Conservation (phyloP, 306 rosid genomes). For the Dryas drummondii region DNA sequence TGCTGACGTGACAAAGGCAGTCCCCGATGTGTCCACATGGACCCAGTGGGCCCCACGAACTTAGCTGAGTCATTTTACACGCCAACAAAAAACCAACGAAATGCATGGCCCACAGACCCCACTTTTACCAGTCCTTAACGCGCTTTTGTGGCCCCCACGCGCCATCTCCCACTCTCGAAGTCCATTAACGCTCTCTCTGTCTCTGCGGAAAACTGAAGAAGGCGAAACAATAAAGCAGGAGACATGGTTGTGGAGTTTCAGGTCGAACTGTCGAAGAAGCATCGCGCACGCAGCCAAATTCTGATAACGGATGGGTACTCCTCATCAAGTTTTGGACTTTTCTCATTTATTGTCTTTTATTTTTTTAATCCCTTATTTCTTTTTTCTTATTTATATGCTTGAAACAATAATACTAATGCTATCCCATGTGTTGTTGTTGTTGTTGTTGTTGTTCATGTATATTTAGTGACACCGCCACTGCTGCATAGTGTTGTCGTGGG, state of each 20-base stretch:
- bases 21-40: not conserved
- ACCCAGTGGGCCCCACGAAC: not conserved
- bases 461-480: constrained; percentile 2
- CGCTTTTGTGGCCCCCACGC: constrained; percentile 52
- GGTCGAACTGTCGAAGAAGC: constrained; percentile 45
- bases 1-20: not conserved
- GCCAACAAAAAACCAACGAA: not conserved
- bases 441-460: constrained; percentile 20
- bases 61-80: not conserved
- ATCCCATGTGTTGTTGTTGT: constrained; percentile 48
- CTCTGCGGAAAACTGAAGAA: not conserved
- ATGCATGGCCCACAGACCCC: constrained; percentile 3
- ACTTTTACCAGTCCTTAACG: constrained; percentile 40
- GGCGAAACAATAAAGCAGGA: not conserved
- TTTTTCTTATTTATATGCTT: not conserved
- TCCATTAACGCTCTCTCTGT: not conserved
- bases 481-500: constrained; percentile 9
- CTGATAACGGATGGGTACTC: constrained; percentile 16
- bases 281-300: constrained; percentile 57
- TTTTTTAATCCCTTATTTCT: not conserved
- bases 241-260: constrained; percentile 21
- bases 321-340: constrained; percentile 18
- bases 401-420: not conserved
- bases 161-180: not conserved
- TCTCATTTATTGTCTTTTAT: constrained; percentile 22